Evolutionary conservation across 2,329 filamentous ascomycete species (phyloP).

Genomic region (Microdochium trichocladiopsis): DNA sequence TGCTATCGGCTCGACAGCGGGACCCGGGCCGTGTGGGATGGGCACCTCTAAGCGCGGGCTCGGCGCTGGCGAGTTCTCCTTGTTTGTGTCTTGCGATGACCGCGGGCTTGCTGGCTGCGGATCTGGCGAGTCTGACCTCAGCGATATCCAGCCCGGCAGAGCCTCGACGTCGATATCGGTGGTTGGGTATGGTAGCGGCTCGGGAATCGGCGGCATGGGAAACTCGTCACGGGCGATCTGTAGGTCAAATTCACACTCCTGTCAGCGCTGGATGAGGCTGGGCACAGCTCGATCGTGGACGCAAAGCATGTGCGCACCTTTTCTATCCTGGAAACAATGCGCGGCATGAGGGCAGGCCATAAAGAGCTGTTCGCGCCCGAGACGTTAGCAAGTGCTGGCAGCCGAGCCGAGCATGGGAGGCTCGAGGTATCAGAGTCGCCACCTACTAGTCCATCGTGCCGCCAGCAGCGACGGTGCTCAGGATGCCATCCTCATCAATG

Average conservation of each 20-base stretch:
- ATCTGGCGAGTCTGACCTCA: slow-evolving; percentile 13
- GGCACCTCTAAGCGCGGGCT: slow-evolving; percentile 6
- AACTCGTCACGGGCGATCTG: slow-evolving; percentile 75
- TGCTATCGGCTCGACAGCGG: slow-evolving; percentile 21
- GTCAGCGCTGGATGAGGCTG: slow-evolving; percentile 2
- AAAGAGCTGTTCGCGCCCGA: slow-evolving; percentile 14
- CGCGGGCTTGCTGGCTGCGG: slow-evolving; percentile 13
- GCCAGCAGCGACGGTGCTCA: slow-evolving; percentile 42
- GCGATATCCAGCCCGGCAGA: slow-evolving; percentile 34
- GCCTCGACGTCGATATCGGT: background rate
- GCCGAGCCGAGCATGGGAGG: slow-evolving; percentile 1
- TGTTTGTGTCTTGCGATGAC: slow-evolving; percentile 54
- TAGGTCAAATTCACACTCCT: background rate
- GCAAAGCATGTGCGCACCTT: slow-evolving; percentile 42
- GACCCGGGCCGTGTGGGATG: slow-evolving; percentile 22
- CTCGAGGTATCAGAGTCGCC: slow-evolving; percentile 1
- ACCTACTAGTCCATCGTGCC: slow-evolving; percentile 49
- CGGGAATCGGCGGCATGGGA: slow-evolving; percentile 25
- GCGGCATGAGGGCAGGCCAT: slow-evolving; percentile 29
- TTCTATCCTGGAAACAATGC: slow-evolving; percentile 35
- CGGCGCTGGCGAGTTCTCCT: slow-evolving; percentile 50
- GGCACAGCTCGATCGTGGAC: slow-evolving; percentile 5
- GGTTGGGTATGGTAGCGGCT: slow-evolving; percentile 30
- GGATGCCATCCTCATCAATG: slow-evolving; percentile 44
- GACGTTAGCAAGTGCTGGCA: slow-evolving; percentile 12